phyloP scores from a whole-genome alignment of 1,284 basidiomycete genomes.

The Phlebopus sp. region DNA sequence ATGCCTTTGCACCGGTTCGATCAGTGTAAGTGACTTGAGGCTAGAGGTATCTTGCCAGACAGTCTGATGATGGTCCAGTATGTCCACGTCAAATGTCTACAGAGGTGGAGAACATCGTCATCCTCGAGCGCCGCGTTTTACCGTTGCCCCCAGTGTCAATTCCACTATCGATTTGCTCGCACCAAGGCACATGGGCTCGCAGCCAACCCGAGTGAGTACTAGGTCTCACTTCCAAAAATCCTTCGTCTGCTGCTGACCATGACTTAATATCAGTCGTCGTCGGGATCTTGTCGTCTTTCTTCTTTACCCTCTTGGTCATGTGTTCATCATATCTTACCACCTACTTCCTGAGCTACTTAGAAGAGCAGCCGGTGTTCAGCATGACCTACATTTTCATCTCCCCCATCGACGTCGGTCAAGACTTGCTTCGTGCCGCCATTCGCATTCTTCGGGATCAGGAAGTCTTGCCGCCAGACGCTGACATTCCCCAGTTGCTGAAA shows the following conservation, averaged over 20 bases:
- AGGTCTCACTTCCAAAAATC: neutral
- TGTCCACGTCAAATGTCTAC: constrained; percentile 74
- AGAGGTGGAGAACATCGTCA: constrained; percentile 66
- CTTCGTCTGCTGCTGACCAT: constrained; percentile 11
- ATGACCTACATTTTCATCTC: constrained; percentile 50
- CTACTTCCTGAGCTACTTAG: constrained; percentile 49
- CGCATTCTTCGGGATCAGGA: constrained; percentile 62
- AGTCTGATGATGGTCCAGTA: constrained; percentile 43
- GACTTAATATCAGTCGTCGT: constrained; percentile 50
- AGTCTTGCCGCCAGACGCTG: constrained; percentile 41
- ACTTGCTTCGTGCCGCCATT: constrained; percentile 62
- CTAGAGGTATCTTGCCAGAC: constrained; percentile 8
- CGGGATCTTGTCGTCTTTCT: constrained; percentile 56
- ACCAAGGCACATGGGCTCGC: constrained; percentile 68
- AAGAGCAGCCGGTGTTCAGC: constrained; percentile 37
- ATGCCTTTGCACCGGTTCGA: constrained; percentile 76
- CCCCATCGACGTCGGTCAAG: constrained; percentile 57
- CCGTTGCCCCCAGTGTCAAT: constrained; percentile 72
- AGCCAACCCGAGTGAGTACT: constrained; percentile 60
- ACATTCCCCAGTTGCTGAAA: constrained; percentile 15
- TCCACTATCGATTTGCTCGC: constrained; percentile 69
- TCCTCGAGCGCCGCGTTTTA: constrained; percentile 61
- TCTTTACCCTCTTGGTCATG: constrained; percentile 69
- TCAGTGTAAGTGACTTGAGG: constrained; percentile 53
- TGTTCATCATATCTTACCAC: constrained; percentile 70